phyloP scores from a whole-genome alignment of 2,329 filamentous ascomycete genomes.

The Aspergillus ibericus region DNA sequence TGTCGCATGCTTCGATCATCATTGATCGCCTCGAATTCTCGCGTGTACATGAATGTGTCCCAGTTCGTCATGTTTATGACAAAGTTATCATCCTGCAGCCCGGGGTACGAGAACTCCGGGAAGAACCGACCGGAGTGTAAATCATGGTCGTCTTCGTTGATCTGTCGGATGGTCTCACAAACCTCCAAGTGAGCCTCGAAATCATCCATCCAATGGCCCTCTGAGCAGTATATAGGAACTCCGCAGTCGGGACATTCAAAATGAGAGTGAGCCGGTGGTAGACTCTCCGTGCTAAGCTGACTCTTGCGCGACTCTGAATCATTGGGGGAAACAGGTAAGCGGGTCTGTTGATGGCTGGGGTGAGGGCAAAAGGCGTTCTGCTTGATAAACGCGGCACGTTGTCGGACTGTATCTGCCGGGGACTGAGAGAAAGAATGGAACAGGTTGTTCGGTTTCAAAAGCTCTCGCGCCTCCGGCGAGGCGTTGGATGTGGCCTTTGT shows the following conservation, averaged over 20 bases:
- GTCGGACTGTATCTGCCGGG: conserved; percentile 82
- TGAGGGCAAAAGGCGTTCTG: conserved; percentile 94
- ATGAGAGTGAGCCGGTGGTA: conserved; percentile 76
- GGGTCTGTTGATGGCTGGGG: conserved; percentile 76
- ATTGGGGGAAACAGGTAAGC: conserved; percentile 63
- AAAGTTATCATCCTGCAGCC: conserved; percentile 85
- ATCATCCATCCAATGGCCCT: conserved; percentile 94
- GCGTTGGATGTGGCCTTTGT: conserved; percentile 25
- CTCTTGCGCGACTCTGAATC: conserved; percentile 63
- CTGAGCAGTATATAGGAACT: conserved; percentile 87
- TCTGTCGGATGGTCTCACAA: conserved; percentile 85
- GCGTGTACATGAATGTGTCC: conserved; percentile 94
- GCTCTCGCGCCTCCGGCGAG: conserved; percentile 31
- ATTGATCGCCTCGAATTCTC: conserved; percentile 88
- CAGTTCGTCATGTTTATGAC: conserved; percentile 97
- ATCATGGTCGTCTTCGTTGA: conserved; percentile 98
- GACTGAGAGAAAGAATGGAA: conserved; percentile 92
- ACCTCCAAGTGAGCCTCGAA: conserved; percentile 91
- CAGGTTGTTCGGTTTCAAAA: conserved; percentile 73
- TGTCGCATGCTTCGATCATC: conserved; percentile 88
- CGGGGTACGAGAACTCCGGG: conserved; percentile 89
- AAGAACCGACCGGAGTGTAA: conserved; percentile 87
- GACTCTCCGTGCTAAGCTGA: conserved; percentile 36
- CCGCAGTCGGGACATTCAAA: conserved; percentile 98
- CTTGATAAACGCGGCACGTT: conserved; percentile 84